Percentiles rank a stretch among this genome's conserved stretches.
Conservation (phyloP, 2,329 filamentous ascomycete genomes). For the Trichoderma cornu-damae region DNA sequence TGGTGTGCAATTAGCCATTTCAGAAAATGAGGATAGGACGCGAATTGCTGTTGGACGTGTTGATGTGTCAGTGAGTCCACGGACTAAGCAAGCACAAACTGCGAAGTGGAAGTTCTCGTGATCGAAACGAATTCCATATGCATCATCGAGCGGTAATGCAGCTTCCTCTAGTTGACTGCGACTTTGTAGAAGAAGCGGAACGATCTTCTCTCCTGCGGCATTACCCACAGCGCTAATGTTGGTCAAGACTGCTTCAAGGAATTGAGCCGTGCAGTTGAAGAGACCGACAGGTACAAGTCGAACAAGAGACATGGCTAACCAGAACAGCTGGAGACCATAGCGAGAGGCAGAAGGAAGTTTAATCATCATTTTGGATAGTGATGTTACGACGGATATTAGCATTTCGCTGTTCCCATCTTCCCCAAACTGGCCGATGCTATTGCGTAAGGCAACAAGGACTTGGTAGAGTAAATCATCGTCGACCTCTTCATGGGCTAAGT, state of each 20-base stretch:
- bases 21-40: constrained; percentile 57
- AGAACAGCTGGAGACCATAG: constrained; percentile 65
- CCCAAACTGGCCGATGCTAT: constrained; percentile 59
- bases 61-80: constrained; percentile 57
- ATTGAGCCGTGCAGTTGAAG: constrained; percentile 61
- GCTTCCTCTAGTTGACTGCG: constrained; percentile 57
- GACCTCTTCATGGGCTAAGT: constrained; percentile 64
- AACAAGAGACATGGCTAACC: constrained; percentile 62
- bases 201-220: constrained; percentile 55
- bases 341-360: constrained; percentile 62
- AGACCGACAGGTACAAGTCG: constrained; percentile 57
- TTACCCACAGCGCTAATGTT: constrained; percentile 60
- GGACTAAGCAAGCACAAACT: constrained; percentile 58
- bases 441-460: constrained; percentile 62
- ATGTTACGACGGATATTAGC: constrained; percentile 62
- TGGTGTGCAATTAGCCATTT: constrained; percentile 30
- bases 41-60: constrained; percentile 56
- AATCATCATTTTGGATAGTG: constrained; percentile 65
- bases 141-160: constrained; percentile 56
- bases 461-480: constrained; percentile 68
- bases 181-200: constrained; percentile 56
- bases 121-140: constrained; percentile 61
- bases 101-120: constrained; percentile 63
- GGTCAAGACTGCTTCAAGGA: constrained; percentile 58
- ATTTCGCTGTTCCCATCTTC: constrained; percentile 62